Base-by-base conservation (phyloP, 768 basidiomycete species). In the Panaeolus cyanescens region DNA sequence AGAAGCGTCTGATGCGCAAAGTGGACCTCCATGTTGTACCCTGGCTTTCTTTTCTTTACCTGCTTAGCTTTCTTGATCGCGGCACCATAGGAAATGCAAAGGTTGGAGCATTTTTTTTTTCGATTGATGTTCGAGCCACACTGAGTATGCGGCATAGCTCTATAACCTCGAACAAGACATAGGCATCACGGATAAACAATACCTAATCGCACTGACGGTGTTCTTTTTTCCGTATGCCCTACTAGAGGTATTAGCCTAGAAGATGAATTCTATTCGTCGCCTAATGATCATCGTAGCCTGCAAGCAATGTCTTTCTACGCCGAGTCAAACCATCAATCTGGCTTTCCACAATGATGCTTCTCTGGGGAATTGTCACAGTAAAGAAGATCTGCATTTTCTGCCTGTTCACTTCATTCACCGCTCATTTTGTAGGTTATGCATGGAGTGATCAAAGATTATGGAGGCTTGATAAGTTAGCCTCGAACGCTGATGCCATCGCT, bases 171-270 rank as follows among this genome's bases (percentile, higher is more conserved):
- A 83, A 64, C 64, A 62, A 15, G 85, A 89, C 65, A 73, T 90
- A 40, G 74, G 83, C 32, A 84, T 90, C 28, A 81, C 79, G 5
- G 85, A 90, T 67, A 81, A 75, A 53, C 88, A 90, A 67, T 90
- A 90, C 69, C 77, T 90, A 31, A 78, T 88, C 57, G 86, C 87
- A 4, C 75, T 90, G 55, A 89, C 88, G 4, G 80, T 90, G 3
- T 92, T 93, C 78, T 93, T 91, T 75, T 87, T 91, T 59, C 86
- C 87, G 8, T 92, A 88, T 69, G 79, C 89, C 22, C 62, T 87
- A 39, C 86, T 91, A 15, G 90, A 91, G 80, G 90, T 88, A 33
- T 61, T 76, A 59, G 42, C 19, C n/a, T n/a, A 33, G 31, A 10
- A 31, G 10, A 32, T 8, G 4, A 32, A 17, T 34, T 13, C 19